phyloP scores from a whole-genome alignment of 805 yeast species.

The Kodamaea jinghongensis region DNA sequence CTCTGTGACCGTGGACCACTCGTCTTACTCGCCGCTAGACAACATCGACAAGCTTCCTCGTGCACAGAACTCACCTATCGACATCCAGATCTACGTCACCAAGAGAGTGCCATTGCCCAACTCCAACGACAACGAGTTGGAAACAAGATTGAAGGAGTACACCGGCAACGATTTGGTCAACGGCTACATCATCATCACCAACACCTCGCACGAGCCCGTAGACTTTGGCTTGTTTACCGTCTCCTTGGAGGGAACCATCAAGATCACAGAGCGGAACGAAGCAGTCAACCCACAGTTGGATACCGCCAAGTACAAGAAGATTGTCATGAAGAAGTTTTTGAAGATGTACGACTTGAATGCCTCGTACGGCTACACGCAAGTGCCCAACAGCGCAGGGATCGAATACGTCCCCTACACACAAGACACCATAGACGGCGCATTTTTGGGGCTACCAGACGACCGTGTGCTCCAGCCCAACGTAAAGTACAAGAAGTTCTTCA shows the following conservation, averaged over 20 bases:
- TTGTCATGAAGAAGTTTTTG: constrained; percentile 48
- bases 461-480: constrained; percentile 48
- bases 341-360: constrained; percentile 63
- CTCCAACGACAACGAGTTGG: constrained; percentile 29
- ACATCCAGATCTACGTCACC: constrained; percentile 50
- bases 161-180: constrained; percentile 41
- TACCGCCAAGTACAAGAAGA: constrained; percentile 22
- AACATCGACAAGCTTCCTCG: constrained; percentile 50
- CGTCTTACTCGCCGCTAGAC: constrained; percentile 50
- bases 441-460: constrained; percentile 48
- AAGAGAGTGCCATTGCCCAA: constrained; percentile 51
- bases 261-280: constrained; percentile 25
- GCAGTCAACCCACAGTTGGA: constrained; percentile 12
- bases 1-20: constrained; percentile 15
- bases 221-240: constrained; percentile 42
- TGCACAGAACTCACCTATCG: constrained; percentile 40
- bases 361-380: constrained; percentile 46
- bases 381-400: constrained; percentile 52
- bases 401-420: constrained; percentile 42
- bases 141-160: constrained; percentile 45
- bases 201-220: constrained; percentile 43
- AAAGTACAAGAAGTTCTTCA: constrained; percentile 56
- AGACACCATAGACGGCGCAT: constrained; percentile 47
- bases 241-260: constrained; percentile 33
- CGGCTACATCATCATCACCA: constrained; percentile 47